Evolutionary conservation across 352 stramenopile genomes (phyloP).

Genomic region (Pythium oligandrum): DNA sequence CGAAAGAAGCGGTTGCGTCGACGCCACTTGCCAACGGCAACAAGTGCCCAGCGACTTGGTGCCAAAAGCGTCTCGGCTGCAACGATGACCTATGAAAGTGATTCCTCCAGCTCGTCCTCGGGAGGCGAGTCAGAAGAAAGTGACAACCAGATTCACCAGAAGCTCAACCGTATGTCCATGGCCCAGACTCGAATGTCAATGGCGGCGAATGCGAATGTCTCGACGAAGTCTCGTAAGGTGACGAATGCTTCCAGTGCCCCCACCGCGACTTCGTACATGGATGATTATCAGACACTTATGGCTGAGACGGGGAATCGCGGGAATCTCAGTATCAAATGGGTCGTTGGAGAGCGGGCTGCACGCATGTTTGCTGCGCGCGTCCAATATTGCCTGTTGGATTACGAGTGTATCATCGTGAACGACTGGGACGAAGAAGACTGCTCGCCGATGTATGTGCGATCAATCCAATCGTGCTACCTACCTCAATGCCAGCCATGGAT

Average conservation of each 20-base stretch:
- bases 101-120: slow-evolving; percentile 11
- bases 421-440: slow-evolving; percentile 56
- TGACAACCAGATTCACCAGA: slow-evolving; percentile 1
- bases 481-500: slow-evolving; percentile 57
- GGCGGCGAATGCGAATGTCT: too few relatives aligned
- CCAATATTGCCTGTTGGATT: slow-evolving; percentile 70
- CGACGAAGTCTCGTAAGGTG: too few relatives aligned
- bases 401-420: slow-evolving; percentile 68
- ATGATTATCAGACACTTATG: slow-evolving; percentile 19
- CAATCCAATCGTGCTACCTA: slow-evolving; percentile 61
- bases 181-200: neutral
- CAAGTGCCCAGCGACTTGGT: neutral
- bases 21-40: slow-evolving; percentile 7
- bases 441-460: slow-evolving; percentile 65
- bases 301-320: slow-evolving; percentile 40
- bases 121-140: slow-evolving; percentile 3
- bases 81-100: slow-evolving; percentile 8
- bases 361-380: slow-evolving; percentile 64
- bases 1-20: slow-evolving; percentile 28
- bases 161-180: slow-evolving; percentile 9
- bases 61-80: slow-evolving; percentile 6
- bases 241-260: neutral
- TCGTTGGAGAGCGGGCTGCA: slow-evolving; percentile 54
- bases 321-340: slow-evolving; percentile 68
- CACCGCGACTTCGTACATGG: slow-evolving; percentile 44